Percentiles rank a stretch among this genome's conserved stretches.
phyloP scores from a whole-genome alignment of 345 rosid genomes.

The Pistacia atlantica region DNA sequence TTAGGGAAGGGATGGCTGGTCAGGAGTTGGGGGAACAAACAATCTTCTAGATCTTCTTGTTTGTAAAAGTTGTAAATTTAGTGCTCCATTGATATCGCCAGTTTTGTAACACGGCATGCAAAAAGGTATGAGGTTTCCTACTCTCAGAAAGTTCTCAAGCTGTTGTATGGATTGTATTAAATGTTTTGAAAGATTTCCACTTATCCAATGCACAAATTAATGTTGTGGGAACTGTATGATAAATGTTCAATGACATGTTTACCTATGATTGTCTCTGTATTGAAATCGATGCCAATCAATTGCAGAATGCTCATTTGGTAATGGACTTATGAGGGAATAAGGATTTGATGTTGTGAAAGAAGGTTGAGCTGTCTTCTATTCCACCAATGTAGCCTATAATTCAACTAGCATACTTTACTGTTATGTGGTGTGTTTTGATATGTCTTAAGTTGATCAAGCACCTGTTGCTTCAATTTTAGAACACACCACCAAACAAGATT shows the following conservation, averaged over 20 bases:
- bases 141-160: neutral
- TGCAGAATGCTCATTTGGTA: neutral
- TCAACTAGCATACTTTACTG: neutral
- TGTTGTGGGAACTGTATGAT: neutral
- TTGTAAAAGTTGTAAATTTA: conserved; percentile 14
- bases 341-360: neutral
- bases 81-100: neutral
- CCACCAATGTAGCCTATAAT: neutral
- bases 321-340: neutral
- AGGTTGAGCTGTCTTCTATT: neutral
- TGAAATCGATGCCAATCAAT: neutral
- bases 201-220: neutral
- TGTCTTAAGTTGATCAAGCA: neutral
- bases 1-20: conserved; percentile 91
- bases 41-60: conserved; percentile 46
- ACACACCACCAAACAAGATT: neutral
- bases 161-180: neutral
- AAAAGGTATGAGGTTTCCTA: conserved; percentile 10
- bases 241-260: neutral
- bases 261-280: neutral
- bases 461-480: neutral
- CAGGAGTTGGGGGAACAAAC: conserved; percentile 94
- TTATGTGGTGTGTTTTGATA: neutral
- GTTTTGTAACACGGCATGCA: conserved; percentile 22
- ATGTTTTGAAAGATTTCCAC: conserved; percentile 4